Conservation (phyloP, 768 basidiomycete genomes). For the Dacryopinax spathularia region DNA sequence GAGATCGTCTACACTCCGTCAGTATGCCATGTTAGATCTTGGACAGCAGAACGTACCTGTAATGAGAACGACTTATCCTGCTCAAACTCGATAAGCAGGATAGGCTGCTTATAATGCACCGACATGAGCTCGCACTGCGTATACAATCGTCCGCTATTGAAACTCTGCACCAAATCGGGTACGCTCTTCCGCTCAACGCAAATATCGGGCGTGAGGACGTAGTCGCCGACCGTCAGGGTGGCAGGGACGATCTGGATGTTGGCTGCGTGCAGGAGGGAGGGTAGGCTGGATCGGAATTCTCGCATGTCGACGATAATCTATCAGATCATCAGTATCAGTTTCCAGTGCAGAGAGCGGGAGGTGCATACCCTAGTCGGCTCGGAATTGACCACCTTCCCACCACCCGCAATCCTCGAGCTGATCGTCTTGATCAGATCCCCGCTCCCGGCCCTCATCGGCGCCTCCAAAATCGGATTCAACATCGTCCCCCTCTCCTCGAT, state of each 20-base stretch:
- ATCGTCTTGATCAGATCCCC: constrained; percentile 66
- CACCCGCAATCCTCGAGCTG: constrained; percentile 75
- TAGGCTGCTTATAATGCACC: constrained; percentile 83
- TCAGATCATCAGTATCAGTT: neutral
- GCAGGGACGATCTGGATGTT: constrained; percentile 71
- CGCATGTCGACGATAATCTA: constrained; percentile 94
- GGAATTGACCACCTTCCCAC: constrained; percentile 47
- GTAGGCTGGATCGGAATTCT: constrained; percentile 87
- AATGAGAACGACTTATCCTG: constrained; percentile 91
- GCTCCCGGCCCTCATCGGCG: constrained; percentile 9
- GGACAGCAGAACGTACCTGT: constrained; percentile 38
- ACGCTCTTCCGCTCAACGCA: constrained; percentile 94
- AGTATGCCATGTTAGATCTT: constrained; percentile 5
- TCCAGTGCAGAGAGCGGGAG: neutral
- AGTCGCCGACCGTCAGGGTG: constrained; percentile 90
- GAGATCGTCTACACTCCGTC: constrained; percentile 19
- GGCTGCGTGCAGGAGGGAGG: constrained; percentile 75
- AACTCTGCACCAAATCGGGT: constrained; percentile 81
- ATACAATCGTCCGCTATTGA: constrained; percentile 89
- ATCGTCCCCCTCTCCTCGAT: constrained; percentile 85
- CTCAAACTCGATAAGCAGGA: constrained; percentile 92
- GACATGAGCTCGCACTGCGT: constrained; percentile 97
- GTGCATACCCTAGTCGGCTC: constrained; percentile 48
- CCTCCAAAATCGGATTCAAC: constrained; percentile 11
- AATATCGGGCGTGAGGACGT: constrained; percentile 87